Evolutionary conservation across 1,284 basidiomycete genomes (phyloP), one percentile per base, ranked within the genome.

Genomic region (Microbotryum scabiosae): DNA sequence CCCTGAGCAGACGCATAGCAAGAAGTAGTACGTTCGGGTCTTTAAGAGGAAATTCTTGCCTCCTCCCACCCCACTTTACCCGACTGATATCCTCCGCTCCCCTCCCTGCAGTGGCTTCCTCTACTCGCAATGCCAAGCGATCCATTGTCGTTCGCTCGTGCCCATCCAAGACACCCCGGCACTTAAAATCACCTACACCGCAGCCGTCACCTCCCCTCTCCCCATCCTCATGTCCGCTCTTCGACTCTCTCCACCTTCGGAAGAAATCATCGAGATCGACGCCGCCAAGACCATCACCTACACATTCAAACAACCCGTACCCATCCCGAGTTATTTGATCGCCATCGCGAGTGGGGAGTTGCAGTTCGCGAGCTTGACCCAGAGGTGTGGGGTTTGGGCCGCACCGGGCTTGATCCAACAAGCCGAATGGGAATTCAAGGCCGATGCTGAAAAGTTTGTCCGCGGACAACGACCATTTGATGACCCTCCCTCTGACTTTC

Each of bases 91-190:
- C 16, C 36, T 6, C 36, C 12, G 1, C 2, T 16, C 36, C 16
- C 36, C 36, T 41, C 36, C 14, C 5, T 12, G 12, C 36, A 41
- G 36, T 41, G 36, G 36, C 16, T 97, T 88, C 77, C 78, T 97
- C 44, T 97, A 96, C 79, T 92, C 88, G 30, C 58, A 97, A 76
- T 90, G 87, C 73, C 92, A 97, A 74, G 90, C 93, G 18, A 93
- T 91, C 70, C 90, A 92, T 72, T 86, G 86, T 10, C 82, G 90
- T 53, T 81, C 86, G 1, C 76, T 96, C 56, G 81, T 86, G 0
- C 91, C 91, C 0, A 75, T 88, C 53, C 89, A 92, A 81, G 87
- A 87, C 81, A 78, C 78, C 0, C 78, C 78, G 0, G 75, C 74
- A 8, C 71, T 78, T 67, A 78, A 71, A 71, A 47, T 60, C 65